These are phyloP conservation scores for Saccharum spontaneum DNA, from an alignment of 176 grass and related monocot species.

Conservation along the genomic window DNA sequence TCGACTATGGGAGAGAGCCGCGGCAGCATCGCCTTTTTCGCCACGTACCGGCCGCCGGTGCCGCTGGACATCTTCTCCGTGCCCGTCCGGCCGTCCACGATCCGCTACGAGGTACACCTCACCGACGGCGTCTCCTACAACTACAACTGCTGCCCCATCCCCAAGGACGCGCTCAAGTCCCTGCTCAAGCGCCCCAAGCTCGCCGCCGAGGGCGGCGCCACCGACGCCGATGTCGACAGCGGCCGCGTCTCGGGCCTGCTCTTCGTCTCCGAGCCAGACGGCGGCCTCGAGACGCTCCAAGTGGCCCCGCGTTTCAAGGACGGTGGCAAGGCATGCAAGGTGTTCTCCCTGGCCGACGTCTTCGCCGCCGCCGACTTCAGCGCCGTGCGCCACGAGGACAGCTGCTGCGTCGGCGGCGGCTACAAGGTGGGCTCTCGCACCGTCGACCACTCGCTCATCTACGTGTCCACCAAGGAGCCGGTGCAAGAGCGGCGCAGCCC, in stretches of 20 bases:
- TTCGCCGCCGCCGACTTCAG: background rate
- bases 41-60: conserved; percentile 19
- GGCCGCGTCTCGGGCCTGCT: background rate
- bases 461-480: background rate
- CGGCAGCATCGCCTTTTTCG: conserved; percentile 31
- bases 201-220: background rate
- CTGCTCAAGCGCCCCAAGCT: background rate
- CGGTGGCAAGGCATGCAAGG: background rate
- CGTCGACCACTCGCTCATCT: background rate
- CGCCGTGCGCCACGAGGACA: background rate
- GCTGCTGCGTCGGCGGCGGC: background rate
- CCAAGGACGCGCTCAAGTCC: background rate
- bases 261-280: conserved; percentile 25
- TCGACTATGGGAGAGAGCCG: background rate
- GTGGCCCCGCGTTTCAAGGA: background rate
- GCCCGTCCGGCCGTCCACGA: background rate
- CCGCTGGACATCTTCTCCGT: conserved; percentile 24
- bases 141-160: conserved; percentile 17
- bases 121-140: conserved; percentile 17
- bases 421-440: background rate
- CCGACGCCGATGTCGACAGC: background rate
- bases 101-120: background rate
- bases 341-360: background rate
- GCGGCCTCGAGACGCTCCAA: conserved; percentile 19
- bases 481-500: background rate